Percentiles rank a stretch among this genome's conserved stretches.
Evolutionary conservation across 108 stramenopile species (phyloP).

Genomic region (Pseudonitzschia multiseries): DNA sequence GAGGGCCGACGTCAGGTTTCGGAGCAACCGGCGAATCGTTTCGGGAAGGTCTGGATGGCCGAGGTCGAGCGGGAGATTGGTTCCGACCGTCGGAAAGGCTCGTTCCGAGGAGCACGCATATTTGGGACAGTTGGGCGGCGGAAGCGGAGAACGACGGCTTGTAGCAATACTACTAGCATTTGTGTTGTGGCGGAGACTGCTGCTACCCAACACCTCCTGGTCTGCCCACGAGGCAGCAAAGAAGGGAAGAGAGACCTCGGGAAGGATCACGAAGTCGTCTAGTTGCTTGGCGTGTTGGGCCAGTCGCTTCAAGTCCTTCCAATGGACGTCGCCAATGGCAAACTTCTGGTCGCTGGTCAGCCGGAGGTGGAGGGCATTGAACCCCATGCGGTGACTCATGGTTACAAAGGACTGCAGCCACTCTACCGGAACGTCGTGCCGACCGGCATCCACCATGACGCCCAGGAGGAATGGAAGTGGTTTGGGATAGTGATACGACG

Average conservation of each 20-base stretch:
- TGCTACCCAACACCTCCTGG: neutral
- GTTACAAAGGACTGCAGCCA: slow-evolving; percentile 6
- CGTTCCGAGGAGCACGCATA: slow-evolving; percentile 31
- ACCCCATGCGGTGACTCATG: neutral
- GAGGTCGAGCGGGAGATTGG: slow-evolving; percentile 43
- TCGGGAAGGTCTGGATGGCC: slow-evolving; percentile 22
- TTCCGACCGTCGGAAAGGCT: slow-evolving; percentile 26
- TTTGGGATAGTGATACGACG: neutral
- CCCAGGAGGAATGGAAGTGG: slow-evolving; percentile 11
- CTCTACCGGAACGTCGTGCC: slow-evolving; percentile 8
- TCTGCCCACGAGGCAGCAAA: slow-evolving; percentile 13
- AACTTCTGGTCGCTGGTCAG: slow-evolving; percentile 10
- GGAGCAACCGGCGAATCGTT: slow-evolving; percentile 30
- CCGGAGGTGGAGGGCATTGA: slow-evolving; percentile 11
- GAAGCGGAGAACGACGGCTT: neutral
- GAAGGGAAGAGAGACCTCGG: slow-evolving; percentile 8
- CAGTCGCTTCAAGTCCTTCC: neutral
- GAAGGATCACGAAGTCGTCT: neutral
- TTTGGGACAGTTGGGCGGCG: slow-evolving; percentile 23
- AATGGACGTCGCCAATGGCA: neutral
- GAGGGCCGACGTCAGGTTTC: slow-evolving; percentile 37
- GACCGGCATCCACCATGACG: slow-evolving; percentile 14
- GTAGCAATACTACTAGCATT: neutral
- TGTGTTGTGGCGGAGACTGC: neutral
- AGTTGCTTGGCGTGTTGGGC: neutral